Evolutionary conservation across 768 basidiomycete genomes (phyloP).

Genomic region (Suillus luteus): DNA sequence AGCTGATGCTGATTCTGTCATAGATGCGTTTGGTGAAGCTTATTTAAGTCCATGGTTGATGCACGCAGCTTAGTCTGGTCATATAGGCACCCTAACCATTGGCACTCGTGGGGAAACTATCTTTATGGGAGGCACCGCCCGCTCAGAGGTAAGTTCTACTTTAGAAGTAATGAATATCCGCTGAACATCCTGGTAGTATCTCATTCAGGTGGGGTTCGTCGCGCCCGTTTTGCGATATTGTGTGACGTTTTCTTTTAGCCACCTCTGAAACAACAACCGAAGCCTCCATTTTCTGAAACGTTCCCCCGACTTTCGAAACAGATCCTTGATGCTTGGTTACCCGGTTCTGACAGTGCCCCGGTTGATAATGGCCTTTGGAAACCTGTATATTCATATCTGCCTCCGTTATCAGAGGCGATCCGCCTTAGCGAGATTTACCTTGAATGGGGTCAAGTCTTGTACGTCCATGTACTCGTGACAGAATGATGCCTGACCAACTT

Average conservation of each 20-base stretch:
- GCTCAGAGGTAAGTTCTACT: conserved; percentile 55
- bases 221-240: not conserved
- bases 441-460: conserved; percentile 62
- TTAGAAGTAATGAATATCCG: not conserved
- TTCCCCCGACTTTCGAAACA: conserved; percentile 43
- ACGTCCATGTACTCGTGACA: conserved; percentile 24
- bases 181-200: conserved; percentile 42
- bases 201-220: conserved; percentile 48
- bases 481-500: conserved; percentile 4
- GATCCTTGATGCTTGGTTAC: conserved; percentile 40
- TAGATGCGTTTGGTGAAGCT: conserved; percentile 50
- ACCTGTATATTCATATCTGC: conserved; percentile 51
- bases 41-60: not conserved
- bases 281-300: conserved; percentile 19
- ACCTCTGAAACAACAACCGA: conserved; percentile 22
- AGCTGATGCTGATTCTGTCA: conserved; percentile 44
- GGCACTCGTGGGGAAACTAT: conserved; percentile 54
- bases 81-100: conserved; percentile 58
- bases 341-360: conserved; percentile 34
- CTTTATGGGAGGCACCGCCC: conserved; percentile 66
- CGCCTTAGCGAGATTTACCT: conserved; percentile 66
- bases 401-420: conserved; percentile 59
- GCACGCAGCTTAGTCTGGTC: conserved; percentile 4
- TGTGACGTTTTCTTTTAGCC: conserved; percentile 21
- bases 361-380: conserved; percentile 39